phyloP scores from a whole-genome alignment of 345 rosid species.

The Hypericum androsaemum region DNA sequence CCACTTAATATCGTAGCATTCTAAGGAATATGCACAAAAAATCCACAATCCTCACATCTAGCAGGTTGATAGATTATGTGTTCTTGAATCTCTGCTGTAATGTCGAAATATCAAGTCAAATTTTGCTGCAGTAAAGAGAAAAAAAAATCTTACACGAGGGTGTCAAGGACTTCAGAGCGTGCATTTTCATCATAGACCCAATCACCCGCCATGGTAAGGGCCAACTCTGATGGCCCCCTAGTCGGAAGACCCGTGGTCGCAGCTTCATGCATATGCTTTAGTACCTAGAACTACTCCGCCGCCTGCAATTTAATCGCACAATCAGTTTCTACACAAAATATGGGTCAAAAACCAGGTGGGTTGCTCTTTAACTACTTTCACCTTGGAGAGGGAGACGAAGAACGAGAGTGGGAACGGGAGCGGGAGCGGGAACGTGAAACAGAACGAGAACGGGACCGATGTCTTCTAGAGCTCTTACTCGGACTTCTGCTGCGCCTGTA shows the following conservation, averaged over 20 bases:
- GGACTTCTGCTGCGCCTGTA: constrained; percentile 51
- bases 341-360: neutral
- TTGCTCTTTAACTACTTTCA: constrained; percentile 5
- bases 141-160: too few relatives aligned
- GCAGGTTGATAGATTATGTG: too few relatives aligned
- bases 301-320: constrained; percentile 31
- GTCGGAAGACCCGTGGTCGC: neutral
- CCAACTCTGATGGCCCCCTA: neutral
- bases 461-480: constrained; percentile 48
- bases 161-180: too few relatives aligned
- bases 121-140: too few relatives aligned
- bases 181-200: too few relatives aligned
- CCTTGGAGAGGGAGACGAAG: constrained; percentile 64
- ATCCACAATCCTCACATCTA: too few relatives aligned
- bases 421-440: constrained; percentile 31
- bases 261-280: constrained; percentile 15
- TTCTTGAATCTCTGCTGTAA: too few relatives aligned
- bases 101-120: too few relatives aligned
- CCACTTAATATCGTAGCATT: too few relatives aligned
- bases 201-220: too few relatives aligned
- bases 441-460: constrained; percentile 36
- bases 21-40: too few relatives aligned
- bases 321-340: constrained; percentile 8
- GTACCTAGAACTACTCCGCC: constrained; percentile 59
- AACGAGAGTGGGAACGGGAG: constrained; percentile 27